Conservation (phyloP, 192 early-diverging fungal genomes). For the Ambispora gerdemannii region DNA sequence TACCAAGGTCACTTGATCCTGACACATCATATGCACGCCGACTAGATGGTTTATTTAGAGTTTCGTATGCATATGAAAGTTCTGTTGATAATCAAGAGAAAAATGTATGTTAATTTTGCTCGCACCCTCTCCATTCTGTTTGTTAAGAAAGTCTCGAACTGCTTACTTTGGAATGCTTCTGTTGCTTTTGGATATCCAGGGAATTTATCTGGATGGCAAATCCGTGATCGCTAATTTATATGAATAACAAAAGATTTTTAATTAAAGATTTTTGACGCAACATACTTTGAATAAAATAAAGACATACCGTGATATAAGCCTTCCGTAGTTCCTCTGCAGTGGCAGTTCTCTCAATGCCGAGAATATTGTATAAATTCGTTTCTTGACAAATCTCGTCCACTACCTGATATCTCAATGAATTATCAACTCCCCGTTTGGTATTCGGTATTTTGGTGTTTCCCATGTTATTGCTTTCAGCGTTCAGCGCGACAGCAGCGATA, state of each 20-base stretch:
- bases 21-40: constrained; percentile 55
- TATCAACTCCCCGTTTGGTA: no score
- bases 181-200: constrained; percentile 55
- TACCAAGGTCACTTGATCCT: constrained; percentile 37
- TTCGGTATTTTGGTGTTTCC: no score
- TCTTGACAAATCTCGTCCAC: constrained; percentile 53
- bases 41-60: constrained; percentile 49
- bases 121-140: no score
- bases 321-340: constrained; percentile 50
- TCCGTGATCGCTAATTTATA: constrained; percentile 42
- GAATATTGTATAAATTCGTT: constrained; percentile 47
- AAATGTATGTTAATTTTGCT: not conserved
- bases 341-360: constrained; percentile 42
- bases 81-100: constrained; percentile 33
- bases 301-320: constrained; percentile 42
- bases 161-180: constrained; percentile 54
- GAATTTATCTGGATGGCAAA: constrained; percentile 60
- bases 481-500: no score
- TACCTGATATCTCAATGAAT: constrained; percentile 39
- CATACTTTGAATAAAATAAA: not conserved
- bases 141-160: not conserved
- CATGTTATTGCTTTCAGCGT: no score
- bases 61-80: constrained; percentile 54
- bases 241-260: not conserved
- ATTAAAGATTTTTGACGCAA: not conserved